phyloP scores from a whole-genome alignment of 169 alveolate genomes.

The Cryptosporidium ryanae region DNA sequence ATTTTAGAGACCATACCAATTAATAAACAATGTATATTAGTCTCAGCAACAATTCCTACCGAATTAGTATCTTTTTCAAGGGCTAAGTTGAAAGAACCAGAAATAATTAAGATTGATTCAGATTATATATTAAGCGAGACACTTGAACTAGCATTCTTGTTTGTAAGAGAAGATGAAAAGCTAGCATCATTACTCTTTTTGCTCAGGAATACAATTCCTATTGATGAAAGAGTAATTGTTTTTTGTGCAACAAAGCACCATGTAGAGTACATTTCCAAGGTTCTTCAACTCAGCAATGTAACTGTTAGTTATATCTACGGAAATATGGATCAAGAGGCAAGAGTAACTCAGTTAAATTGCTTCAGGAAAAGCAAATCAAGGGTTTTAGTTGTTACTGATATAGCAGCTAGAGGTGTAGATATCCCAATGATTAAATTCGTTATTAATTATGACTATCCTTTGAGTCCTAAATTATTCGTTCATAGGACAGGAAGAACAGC shows the following conservation, averaged over 20 bases:
- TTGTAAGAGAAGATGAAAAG: conserved; percentile 87
- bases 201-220: conserved; percentile 82
- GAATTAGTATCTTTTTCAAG: conserved; percentile 90
- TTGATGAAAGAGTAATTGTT: conserved; percentile 84
- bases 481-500: conserved; percentile 95
- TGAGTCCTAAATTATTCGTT: conserved; percentile 77
- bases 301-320: conserved; percentile 85
- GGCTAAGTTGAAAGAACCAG: conserved; percentile 92
- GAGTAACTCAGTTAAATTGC: conserved; percentile 84
- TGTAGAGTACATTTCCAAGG: conserved; percentile 87
- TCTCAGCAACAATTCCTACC: conserved; percentile 95
- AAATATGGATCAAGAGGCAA: conserved; percentile 89
- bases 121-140: conserved; percentile 89
- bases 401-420: conserved; percentile 92
- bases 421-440: conserved; percentile 89
- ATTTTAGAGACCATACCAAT: conserved; percentile 86
- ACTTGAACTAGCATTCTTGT: conserved; percentile 83
- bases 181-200: conserved; percentile 86
- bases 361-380: conserved; percentile 83
- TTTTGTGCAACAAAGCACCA: conserved; percentile 93
- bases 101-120: conserved; percentile 88
- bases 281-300: conserved; percentile 81
- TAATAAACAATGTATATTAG: conserved; percentile 88
- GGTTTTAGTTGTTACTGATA: conserved; percentile 87
- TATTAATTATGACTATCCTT: conserved; percentile 82